Percentiles rank a stretch among this genome's conserved stretches.
phyloP scores from a whole-genome alignment of 495 filamentous ascomycete genomes.

The Pyrenopolyporus hunteri region DNA sequence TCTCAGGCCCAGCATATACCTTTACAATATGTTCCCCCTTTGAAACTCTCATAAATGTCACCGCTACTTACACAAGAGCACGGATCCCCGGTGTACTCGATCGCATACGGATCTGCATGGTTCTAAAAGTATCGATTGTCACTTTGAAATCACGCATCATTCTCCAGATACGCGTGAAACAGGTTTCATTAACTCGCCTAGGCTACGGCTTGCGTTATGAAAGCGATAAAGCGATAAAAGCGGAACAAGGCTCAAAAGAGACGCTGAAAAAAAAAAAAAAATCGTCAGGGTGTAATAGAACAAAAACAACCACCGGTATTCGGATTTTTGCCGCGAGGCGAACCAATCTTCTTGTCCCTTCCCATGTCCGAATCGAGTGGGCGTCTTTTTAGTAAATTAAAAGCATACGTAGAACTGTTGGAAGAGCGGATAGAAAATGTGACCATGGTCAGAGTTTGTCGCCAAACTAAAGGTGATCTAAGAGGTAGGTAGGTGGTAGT shows the following conservation, averaged over 20 bases:
- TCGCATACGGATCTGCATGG: not conserved
- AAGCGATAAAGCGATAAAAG: not conserved
- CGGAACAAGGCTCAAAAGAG: conserved; percentile 3
- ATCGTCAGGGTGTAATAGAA: no score
- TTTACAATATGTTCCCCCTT: not conserved
- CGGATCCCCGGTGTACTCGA: conserved; percentile 3
- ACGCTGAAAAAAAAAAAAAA: conserved; percentile 24
- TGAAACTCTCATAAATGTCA: not conserved
- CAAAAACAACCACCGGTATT: conserved; percentile 27
- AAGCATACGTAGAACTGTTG: conserved; percentile 24
- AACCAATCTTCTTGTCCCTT: conserved; percentile 41
- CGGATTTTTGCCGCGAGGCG: conserved; percentile 43
- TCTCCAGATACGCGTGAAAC: not conserved
- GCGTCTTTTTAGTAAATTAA: conserved; percentile 32
- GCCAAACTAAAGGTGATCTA: conserved; percentile 37
- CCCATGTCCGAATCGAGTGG: conserved; percentile 23
- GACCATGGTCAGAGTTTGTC: conserved; percentile 33
- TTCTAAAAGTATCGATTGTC: conserved; percentile 6
- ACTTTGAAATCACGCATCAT: not conserved
- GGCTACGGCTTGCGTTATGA: conserved; percentile 13
- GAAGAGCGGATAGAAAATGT: conserved; percentile 25
- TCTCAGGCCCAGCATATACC: not conserved
- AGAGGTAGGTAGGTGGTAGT: conserved; percentile 20
- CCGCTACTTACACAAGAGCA: conserved; percentile 5
- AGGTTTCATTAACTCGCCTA: not conserved